phyloP scores from a whole-genome alignment of 2,329 filamentous ascomycete genomes.

The Colletotrichum sp. region DNA sequence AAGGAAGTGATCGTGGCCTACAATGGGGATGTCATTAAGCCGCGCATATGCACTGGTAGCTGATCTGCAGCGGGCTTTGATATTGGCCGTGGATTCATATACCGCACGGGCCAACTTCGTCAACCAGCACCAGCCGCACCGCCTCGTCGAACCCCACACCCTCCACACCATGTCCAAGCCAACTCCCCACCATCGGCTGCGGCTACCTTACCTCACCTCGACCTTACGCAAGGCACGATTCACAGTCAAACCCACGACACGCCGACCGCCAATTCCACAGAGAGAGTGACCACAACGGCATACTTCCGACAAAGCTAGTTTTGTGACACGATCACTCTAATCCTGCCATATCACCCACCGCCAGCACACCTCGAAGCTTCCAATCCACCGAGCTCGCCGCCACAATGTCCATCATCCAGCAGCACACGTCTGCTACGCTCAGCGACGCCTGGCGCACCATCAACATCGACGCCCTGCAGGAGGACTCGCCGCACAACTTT shows the following conservation, averaged over 20 bases:
- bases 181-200: constrained; percentile 17
- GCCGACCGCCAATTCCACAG: neutral
- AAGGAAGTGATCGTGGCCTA: neutral
- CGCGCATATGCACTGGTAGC: neutral
- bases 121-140: constrained; percentile 12
- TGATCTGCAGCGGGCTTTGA: neutral
- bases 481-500: constrained; percentile 91
- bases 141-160: constrained; percentile 19
- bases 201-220: constrained; percentile 16
- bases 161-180: constrained; percentile 5
- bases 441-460: constrained; percentile 81
- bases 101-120: neutral
- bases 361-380: neutral
- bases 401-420: constrained; percentile 70
- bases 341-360: too few relatives aligned
- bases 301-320: neutral
- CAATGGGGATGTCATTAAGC: neutral
- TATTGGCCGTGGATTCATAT: neutral
- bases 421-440: constrained; percentile 64
- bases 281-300: neutral
- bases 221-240: constrained; percentile 5
- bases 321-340: rapidly evolving
- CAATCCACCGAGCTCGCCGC: neutral
- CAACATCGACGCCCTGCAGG: constrained; percentile 90
- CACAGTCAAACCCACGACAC: neutral